Evolutionary conservation across 2,329 filamentous ascomycete genomes (phyloP), one percentile per base, ranked within the genome.

Genomic region (Alternaria triticina): DNA sequence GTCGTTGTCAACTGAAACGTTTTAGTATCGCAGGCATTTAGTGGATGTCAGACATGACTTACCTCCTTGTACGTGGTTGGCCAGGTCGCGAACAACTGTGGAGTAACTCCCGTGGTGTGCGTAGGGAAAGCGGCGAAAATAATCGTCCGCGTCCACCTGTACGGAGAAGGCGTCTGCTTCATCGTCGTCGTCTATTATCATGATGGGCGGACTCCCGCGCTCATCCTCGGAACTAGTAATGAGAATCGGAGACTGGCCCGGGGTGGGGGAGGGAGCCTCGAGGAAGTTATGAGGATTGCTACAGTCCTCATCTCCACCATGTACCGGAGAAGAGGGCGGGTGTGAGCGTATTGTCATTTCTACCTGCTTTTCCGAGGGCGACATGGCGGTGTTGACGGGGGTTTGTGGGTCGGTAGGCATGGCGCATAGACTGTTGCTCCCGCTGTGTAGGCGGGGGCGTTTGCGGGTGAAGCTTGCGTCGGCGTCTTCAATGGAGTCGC

Each of bases 391-490:
- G 56, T 54, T 62, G 40, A 59, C 59, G 51, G 65, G 62, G 20
- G 70, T 57, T 9, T 68, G 59, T 17, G 70, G 52, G 20, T 78
- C 72, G 56, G 72, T 61, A 23, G 77, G 75, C 70, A 79, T 76
- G 66, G 72, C 71, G 58, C 71, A 72, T 55, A 69, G 69, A 47
- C 71, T 71, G 57, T 67, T 69, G 66, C 66, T 69, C 68, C 76
- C 82, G 70, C 80, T 79, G 70, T 81, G 83, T 55, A 78, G 71
- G 50, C 77, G 72, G 62, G 81, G 82, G 71, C 82, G 80, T 77
- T 84, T 85, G 72, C 82, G 81, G 30, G 81, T 80, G 60, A 80
- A 77, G 36, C 81, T 81, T 55, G 79, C 74, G 70, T 83, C 79
- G 59, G 80, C 79, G 76, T 84, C 82, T 71, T 80, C 81, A 63